Percentiles rank a stretch among this genome's conserved stretches.
Evolutionary conservation across 192 early-diverging fungal genomes (phyloP).

Genomic region (Backusella psychrophila): DNA sequence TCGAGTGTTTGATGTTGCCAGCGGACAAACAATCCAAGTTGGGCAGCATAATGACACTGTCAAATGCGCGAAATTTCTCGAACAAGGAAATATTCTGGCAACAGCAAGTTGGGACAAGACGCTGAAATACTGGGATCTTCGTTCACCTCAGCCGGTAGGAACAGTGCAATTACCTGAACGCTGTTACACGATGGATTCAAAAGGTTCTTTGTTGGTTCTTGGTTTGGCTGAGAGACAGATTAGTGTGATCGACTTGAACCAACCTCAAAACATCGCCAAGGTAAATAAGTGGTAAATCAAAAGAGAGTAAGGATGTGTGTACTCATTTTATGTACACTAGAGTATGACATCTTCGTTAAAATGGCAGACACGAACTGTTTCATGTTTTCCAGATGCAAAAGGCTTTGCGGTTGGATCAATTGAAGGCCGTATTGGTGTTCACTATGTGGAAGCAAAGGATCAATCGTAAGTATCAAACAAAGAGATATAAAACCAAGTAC

Average conservation of each 20-base stretch:
- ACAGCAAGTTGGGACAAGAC: slow-evolving; percentile 98
- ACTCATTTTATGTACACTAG: not conserved
- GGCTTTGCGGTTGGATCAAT: slow-evolving; percentile 92
- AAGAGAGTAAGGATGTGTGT: not conserved
- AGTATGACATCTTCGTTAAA: slow-evolving; percentile 60
- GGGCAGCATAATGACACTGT: slow-evolving; percentile 90
- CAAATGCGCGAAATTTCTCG: slow-evolving; percentile 74
- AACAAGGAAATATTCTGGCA: slow-evolving; percentile 65
- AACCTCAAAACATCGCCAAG: slow-evolving; percentile 60
- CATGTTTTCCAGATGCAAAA: slow-evolving; percentile 73
- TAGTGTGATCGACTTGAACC: slow-evolving; percentile 79
- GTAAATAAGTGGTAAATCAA: slow-evolving; percentile 11
- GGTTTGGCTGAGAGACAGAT: slow-evolving; percentile 88
- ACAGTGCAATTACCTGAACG: slow-evolving; percentile 81
- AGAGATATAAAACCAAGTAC: not conserved
- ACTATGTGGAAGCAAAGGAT: slow-evolving; percentile 88
- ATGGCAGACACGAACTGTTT: slow-evolving; percentile 79
- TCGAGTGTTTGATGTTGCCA: slow-evolving; percentile 78
- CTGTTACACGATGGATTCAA: slow-evolving; percentile 86
- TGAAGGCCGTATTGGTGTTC: slow-evolving; percentile 91
- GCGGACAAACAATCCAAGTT: slow-evolving; percentile 78
- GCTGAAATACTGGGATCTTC: slow-evolving; percentile 94
- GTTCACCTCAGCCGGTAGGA: slow-evolving; percentile 71
- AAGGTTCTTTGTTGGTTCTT: slow-evolving; percentile 75
- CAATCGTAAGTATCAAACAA: slow-evolving; percentile 3